Conservation (phyloP, 768 basidiomycete genomes). For the Boletus rubroflammeus region DNA sequence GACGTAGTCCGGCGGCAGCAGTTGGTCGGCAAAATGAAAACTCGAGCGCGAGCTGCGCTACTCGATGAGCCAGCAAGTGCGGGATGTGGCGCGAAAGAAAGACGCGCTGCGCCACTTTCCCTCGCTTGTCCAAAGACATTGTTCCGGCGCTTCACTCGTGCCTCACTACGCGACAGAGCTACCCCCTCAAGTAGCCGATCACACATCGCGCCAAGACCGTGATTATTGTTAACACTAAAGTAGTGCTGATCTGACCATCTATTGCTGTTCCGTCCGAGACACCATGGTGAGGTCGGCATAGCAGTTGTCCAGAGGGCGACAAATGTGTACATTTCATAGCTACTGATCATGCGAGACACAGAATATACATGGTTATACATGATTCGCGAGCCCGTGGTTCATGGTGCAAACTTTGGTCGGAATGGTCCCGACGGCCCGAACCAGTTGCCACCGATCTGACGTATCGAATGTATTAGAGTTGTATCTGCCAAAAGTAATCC, state of each 20-base stretch:
- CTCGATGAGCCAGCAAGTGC: no score
- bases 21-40: no score
- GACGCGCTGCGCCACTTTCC: no score
- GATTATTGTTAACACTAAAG: not conserved
- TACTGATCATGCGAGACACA: not conserved
- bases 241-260: not conserved
- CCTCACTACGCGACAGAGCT: no score
- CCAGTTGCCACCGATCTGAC: constrained; percentile 42
- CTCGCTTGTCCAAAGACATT: no score
- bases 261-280: constrained; percentile 15
- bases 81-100: no score
- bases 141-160: no score
- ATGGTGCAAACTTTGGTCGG: constrained; percentile 36
- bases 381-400: not conserved
- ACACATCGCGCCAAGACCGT: constrained; percentile 4
- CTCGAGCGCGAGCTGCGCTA: no score
- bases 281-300: not conserved
- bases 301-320: constrained; percentile 1
- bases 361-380: not conserved
- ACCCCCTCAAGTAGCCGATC: no score
- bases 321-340: constrained; percentile 1
- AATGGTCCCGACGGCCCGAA: constrained; percentile 43
- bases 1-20: no score
- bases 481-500: not conserved
- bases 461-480: constrained; percentile 4